Base-by-base conservation (phyloP, 2,329 filamentous ascomycete genomes). In the Parascedosporium putredinis region DNA sequence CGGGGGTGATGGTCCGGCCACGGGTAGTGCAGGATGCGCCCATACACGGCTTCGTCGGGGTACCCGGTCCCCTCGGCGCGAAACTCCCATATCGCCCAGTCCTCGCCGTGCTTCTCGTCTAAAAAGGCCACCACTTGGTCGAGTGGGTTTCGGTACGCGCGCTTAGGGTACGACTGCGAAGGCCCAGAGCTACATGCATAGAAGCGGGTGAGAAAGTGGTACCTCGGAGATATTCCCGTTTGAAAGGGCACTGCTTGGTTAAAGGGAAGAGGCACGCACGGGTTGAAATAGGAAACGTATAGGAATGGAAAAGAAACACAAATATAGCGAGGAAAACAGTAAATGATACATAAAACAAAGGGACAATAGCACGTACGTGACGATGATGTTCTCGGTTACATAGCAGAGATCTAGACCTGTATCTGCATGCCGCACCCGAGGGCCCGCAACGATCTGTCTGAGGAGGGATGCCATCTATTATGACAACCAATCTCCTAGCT, bases 11-110 rank as follows among this genome's bases (percentile, higher is more conserved):
- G 93, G 63, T 98, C 93, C 0, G 93, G 93, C 81, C 88, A 98
- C 1, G 93, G 93, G 60, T 90, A 97, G 67, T 98, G 93, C 55
- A 84, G 79, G 55, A 97, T 83, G 3, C 90, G 78, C 29, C 80
- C 76, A 63, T 95, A 88, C 1, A 98, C 91, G 51, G 90, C 86
- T 16, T 82, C 78, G 61, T 98, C 93, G 0, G 89, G 89, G 60
- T 98, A 98, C 1, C 93, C 93, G 0, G 93, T 96, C 4, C 93
- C 93, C 64, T 98, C 93, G 31, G 89, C 93, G 43, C 93, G 83
- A 59, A 98, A 98, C 68, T 98, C 93, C 88, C 91, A 98, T 59
- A 98, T 95, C 3, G 85, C 82, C 93, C 93, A 98, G 55, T 93
- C 72, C 23, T 81, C 69, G 24, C 78, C 84, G 67, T 98, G 93